These are phyloP conservation scores for Styphnolobium japonicum DNA, from an alignment of 306 rosid species.

Conservation along the genomic window DNA sequence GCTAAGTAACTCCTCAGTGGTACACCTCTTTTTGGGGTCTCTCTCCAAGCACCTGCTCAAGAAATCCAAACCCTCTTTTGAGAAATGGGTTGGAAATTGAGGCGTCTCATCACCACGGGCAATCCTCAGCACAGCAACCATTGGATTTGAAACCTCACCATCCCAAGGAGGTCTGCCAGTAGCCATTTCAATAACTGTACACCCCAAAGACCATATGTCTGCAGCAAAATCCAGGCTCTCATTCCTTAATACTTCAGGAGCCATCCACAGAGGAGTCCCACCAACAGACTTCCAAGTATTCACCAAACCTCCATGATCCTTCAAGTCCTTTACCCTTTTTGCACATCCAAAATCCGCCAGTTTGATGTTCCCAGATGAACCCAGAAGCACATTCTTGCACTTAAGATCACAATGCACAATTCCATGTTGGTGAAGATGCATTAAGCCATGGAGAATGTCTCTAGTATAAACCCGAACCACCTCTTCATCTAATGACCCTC, in stretches of 20 bases:
- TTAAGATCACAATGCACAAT: conserved; percentile 62
- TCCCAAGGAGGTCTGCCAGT: conserved; percentile 61
- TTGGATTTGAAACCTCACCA: conserved; percentile 35
- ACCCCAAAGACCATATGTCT: conserved; percentile 71
- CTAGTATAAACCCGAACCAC: conserved; percentile 55
- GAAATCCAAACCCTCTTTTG: conserved; percentile 53
- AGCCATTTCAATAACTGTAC: conserved; percentile 70
- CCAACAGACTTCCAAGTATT: conserved; percentile 14
- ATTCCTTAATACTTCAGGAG: conserved; percentile 63
- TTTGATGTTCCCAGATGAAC: conserved; percentile 57
- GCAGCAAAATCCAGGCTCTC: conserved; percentile 35
- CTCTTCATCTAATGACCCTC: conserved; percentile 54
- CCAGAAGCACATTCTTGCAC: conserved; percentile 65
- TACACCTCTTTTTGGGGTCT: conserved; percentile 49
- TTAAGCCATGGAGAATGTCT: conserved; percentile 50
- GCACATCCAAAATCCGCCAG: conserved; percentile 70
- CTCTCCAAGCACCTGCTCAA: conserved; percentile 54
- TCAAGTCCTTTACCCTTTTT: conserved; percentile 25
- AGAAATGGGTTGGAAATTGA: conserved; percentile 48
- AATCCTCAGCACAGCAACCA: conserved; percentile 45
- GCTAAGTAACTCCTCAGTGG: conserved; percentile 34
- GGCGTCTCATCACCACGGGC: conserved; percentile 41
- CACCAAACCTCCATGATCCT: background rate
- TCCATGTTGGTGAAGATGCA: conserved; percentile 45
- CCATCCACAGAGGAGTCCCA: conserved; percentile 77